Base-by-base conservation (phyloP, 768 basidiomycete species). In the Fistulinella prunicolor region DNA sequence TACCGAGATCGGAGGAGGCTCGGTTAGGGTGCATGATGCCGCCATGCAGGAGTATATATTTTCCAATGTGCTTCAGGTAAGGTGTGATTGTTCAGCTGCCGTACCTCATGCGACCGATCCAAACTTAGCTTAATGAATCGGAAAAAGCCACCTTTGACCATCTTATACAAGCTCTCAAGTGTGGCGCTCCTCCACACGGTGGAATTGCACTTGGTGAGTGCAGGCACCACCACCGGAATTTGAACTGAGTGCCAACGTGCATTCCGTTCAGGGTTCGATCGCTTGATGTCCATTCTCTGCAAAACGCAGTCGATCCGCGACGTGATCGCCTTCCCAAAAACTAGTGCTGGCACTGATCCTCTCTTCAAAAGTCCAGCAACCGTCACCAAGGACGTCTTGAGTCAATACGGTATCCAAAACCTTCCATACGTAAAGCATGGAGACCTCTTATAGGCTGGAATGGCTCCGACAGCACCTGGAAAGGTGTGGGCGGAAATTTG, bases 291-390 rank as follows among this genome's bases (percentile, higher is more conserved):
- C 12, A 93, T 94, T 54, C 77, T 97, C 3, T 94, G 91, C 73
- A 81, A 83, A 53, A 80, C 91, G 4, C 78, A 80, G 49, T 92
- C 92, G 32, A 97, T 97, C 57, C 79, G 92, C 51, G 93, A 96
- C 59, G 94, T 97, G 55, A 95, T 97, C 55, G 94, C 94, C 17
- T 97, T 97, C 73, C 94, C 94, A 9, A 97, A 97, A 74, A 86
- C 88, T 8, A 80, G 82, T 34, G 80, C 72, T 49, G 94, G 94
- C 6, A 78, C 82, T 20, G 94, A 97, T 69, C 80, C 84, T 36
- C 80, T 95, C 32, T 94, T 96, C 76, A 86, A 82, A 68, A 92
- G 91, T 67, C 94, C 94, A 34, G 82, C 89, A 12, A 58, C 77
- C 16, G 74, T 83, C 46, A 60, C 63, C 47, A 62, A 69, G 20